Evolutionary conservation across 495 filamentous ascomycete genomes (phyloP), one percentile per base, ranked within the genome.

Genomic region (Penicillium pancosmium): DNA sequence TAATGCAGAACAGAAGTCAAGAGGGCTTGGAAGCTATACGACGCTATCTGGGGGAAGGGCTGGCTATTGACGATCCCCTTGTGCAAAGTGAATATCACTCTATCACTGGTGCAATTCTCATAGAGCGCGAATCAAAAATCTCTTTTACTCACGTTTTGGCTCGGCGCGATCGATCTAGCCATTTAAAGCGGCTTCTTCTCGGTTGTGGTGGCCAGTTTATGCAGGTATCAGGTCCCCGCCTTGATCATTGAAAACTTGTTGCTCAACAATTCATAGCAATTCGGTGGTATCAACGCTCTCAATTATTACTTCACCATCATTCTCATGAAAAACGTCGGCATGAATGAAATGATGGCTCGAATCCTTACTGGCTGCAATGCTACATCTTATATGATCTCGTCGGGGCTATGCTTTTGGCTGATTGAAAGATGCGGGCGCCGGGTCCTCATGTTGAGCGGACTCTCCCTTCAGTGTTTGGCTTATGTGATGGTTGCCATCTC

Each of bases 381-480:
- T 40, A 40, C 36, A 40, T 40, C 36, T 40, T 40, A 40, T n/a
- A 40, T 40, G 36, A 40, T 27, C 8, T 21, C 25, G 15, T 50
- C 23, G 15, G 16, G 48, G 7, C 23, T 33, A 40, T 89, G 85
- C 1, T 88, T 88, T 86, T 90, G 88, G 74, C 76, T 86, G 59
- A 86, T 90, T 58, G 87, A 90, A 72, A 80, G 85, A 4, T 78
- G 83, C 31, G 87, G 87, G 25, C 81, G 88, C 2, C 78, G 88
- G 2, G 82, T 84, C 52, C 69, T 90, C 35, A 86, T 88, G 34
- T 63, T 78, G 59, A 71, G 78, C 35, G 89, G 90, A 84, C 72
- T 51, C 67, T 57, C 50, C 31, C 34, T 65, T 1, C 59, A 65
- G 43, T 60, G 46, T 21, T 52, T 65, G 16, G 62, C 62, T 15